A percentile compares a stretch with the other conserved stretches of the same genome.
Conservation (phyloP, 2,329 filamentous ascomycete genomes). For the Parastagonospora nodorum region DNA sequence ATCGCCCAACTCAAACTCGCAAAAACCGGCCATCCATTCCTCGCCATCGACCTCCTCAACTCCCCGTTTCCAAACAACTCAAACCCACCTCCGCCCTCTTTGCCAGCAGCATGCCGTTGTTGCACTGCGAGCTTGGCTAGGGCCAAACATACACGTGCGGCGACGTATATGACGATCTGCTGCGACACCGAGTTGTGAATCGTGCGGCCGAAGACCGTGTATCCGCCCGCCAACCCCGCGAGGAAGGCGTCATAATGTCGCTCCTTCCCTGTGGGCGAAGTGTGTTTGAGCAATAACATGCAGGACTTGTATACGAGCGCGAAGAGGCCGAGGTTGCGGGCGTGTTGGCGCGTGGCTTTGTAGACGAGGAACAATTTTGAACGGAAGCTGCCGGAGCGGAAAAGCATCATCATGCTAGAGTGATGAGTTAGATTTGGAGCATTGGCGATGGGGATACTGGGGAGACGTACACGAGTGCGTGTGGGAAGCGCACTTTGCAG, state of each 20-base stretch:
- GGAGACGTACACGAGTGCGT: conserved; percentile 77
- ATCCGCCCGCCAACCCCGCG: conserved; percentile 86
- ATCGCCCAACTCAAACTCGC: conserved; percentile 87
- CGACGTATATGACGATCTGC: conserved; percentile 98
- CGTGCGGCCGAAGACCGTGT: conserved; percentile 87
- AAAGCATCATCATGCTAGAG: conserved; percentile 91
- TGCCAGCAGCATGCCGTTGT: conserved; percentile 50
- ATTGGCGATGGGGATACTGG: background rate
- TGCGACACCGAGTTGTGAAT: conserved; percentile 81
- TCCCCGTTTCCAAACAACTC: conserved; percentile 46
- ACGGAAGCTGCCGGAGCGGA: conserved; percentile 84
- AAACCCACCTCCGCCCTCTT: conserved; percentile 35
- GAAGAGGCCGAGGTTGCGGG: conserved; percentile 88
- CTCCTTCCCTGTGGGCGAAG: conserved; percentile 56
- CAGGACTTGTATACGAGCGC: conserved; percentile 86
- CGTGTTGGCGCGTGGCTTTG: conserved; percentile 87
- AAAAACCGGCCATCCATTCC: conserved; percentile 89
- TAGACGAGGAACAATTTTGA: conserved; percentile 80
- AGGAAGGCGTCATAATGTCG: conserved; percentile 83
- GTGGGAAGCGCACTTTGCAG: conserved; percentile 95
- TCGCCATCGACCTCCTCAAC: conserved; percentile 46
- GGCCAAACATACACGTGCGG: conserved; percentile 85
- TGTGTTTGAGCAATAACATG: conserved; percentile 75
- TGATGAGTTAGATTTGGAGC: conserved; percentile 4
- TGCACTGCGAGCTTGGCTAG: conserved; percentile 83